Base-by-base conservation (phyloP, 2,329 filamentous ascomycete species). In the Canariomyces notabilis region DNA sequence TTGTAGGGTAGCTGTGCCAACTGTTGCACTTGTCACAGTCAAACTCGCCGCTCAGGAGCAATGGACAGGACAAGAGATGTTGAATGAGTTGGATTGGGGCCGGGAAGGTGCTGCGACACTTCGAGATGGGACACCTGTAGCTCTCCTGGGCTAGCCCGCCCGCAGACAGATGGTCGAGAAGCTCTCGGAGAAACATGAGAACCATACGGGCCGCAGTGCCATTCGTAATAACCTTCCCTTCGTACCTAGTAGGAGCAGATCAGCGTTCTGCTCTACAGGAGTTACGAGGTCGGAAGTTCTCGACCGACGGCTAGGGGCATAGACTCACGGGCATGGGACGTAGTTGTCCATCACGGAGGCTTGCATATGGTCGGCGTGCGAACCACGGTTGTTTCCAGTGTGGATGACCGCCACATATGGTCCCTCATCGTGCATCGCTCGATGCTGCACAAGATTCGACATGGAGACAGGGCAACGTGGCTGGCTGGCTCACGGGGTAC, bases 111-210 rank as follows among this genome's bases (percentile, higher is more conserved):
- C 47, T 47, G 20, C 45, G 47, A 42, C 60, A 63, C 31, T 52
- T 57, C 15, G 53, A 51, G 57, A 63, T 61, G 7, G 60, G 60
- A 33, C 60, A 63, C 39, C n/a, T 44, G 39, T 58, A 61, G 11
- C 44, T 54, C 26, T 58, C 50, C 12, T 48, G 40, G 12, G 16
- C 42, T 34, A 56, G 55, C 4, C 44, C 38, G 14, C 49, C 55
- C 8, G 54, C 31, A 11, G 49, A 51, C 14, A 49, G 44, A 34
- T 55, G 54, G 19, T 61, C 57, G 36, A 61, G 54, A 11, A 61
- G 56, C 12, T 60, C 56, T 8, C 58, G 59, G 20, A 63, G 49
- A 37, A 63, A 61, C 53, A 61, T 53, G 33, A 62, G 50, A 5
- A 58, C 50, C 38, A 63, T 56, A 19, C 59, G 60, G 15, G 60